phyloP scores from a whole-genome alignment of 2,329 filamentous ascomycete species.

The Helicocarpus griseus region DNA sequence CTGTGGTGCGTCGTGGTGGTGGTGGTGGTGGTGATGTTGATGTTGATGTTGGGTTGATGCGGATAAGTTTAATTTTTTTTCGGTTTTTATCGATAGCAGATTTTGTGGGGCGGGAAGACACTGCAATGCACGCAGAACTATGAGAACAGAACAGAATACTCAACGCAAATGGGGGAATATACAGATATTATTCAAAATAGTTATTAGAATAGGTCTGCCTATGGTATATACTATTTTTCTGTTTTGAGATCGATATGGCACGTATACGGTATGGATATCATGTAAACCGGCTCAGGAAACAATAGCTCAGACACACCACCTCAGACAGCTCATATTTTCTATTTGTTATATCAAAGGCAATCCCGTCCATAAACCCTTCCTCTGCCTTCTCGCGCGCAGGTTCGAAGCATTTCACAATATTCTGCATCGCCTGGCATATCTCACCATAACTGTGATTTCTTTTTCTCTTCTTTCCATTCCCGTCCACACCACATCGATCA shows the following conservation, averaged over 20 bases:
- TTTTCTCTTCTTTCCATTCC: conserved; percentile 7
- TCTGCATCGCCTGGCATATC: conserved; percentile 29
- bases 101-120: conserved; percentile 3
- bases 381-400: conserved; percentile 5
- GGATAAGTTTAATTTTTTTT: background rate
- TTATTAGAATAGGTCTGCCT: too few relatives aligned
- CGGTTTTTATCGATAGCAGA: conserved; percentile 7
- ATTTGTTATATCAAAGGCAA: conserved; percentile 2
- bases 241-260: too few relatives aligned
- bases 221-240: too few relatives aligned
- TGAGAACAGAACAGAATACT: background rate
- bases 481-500: background rate
- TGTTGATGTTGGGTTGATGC: background rate
- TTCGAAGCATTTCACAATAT: conserved; percentile 44
- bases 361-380: background rate
- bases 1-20: background rate
- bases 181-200: too few relatives aligned
- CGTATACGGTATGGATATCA: too few relatives aligned
- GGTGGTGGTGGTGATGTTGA: background rate
- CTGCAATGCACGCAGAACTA: background rate
- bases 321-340: background rate
- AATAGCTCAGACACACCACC: background rate
- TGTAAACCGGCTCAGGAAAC: too few relatives aligned
- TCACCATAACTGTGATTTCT: conserved; percentile 6
- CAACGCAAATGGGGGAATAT: background rate